Base-by-base conservation (phyloP, 2,329 filamentous ascomycete species). In the Colletotrichum caudatum region DNA sequence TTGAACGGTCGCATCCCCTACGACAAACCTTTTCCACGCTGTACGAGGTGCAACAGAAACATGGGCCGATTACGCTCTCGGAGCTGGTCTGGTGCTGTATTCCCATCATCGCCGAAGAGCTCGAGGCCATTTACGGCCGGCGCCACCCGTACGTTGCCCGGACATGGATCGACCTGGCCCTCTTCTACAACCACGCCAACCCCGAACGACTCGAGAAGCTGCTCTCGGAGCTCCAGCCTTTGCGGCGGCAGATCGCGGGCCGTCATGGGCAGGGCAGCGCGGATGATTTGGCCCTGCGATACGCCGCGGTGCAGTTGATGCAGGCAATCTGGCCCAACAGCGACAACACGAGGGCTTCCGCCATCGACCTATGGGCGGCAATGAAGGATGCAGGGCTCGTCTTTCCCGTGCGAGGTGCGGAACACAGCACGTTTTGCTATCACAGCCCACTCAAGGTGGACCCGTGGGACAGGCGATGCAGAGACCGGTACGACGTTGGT, bases 11-110 rank as follows among this genome's bases (percentile, higher is more conserved):
- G 5, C 82, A 84, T 69, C 83, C 83, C 1, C 76, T 84, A 23
- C 81, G 83, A 9, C 81, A 81, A 65, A 83, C 84, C 3, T 84
- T 84, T 66, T 79, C 78, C 18, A 82, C 81, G 51, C 69, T 84
- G 33, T 84, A 84, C 73, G 82, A 84, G 48, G 81, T 84, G 7
- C 82, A 84, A 67, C 83, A 84, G 69, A 84, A 84, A 53, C 83
- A 84, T 69, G 83, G 83, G 2, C 78, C 83, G 9, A 75, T 74
- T 3, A 83, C 81, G 11, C 75, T 84, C n/a, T 84, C 83, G 6
- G 82, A 84, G 64, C 74, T 84, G 16, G 75, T 84, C 2, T 83
- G 82, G 82, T 78, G 77, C 50, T 83, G 82, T 61, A 79, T 82
- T 46, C 81, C 83, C 2, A 79, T 80, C 2, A 80, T 84, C 69